Evolutionary conservation across 805 yeast species (phyloP), one percentile per base, ranked within the genome.

Genomic region (Candida railenensis): DNA sequence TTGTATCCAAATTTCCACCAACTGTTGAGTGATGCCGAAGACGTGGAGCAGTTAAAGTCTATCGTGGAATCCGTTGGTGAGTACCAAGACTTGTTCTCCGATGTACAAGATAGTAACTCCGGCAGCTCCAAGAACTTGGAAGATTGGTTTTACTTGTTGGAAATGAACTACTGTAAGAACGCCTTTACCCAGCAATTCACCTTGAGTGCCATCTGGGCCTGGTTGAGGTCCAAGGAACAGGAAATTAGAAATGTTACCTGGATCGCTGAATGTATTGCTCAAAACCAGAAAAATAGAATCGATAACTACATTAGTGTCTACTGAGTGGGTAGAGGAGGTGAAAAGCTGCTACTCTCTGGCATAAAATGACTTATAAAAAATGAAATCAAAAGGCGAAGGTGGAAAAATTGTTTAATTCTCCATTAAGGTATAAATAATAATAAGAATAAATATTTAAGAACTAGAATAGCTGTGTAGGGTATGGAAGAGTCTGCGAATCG

Each of bases 191-290:
- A 94, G 70, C 98, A 92, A 67, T 94, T 94, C 67, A 83, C 97
- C 15, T 80, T 87, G 57, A 80, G 90, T 34, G 86, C 96, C 2
- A 76, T 94, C 47, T 94, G 97, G 94, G 96, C 97, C 4, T 94
- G 97, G 96, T 80, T 95, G 62, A 87, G 89, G 68, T 85, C 96
- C 15, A 87, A 87, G 61, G 99, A 94, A 69, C 99, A 95, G 70
- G 99, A 94, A 68, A 82, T 95, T 49, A 81, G 99, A 69, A 94
- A 94, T 66, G 86, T 94, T 54, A 89, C 98, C n/a, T 94, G 99
- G 99, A 92, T 94, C 47, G 96, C 98, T 42, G 99, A 94, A 73
- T 94, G 99, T 75, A 94, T 94, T 72, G 97, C 98, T 28, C 99
- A 95, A 68, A 91, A 90, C 65, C 99, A 94, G 76, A 89, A 90